A percentile compares a stretch with the other conserved stretches of the same genome.
Evolutionary conservation across 2,329 filamentous ascomycete species (phyloP).

Genomic region (Leptodontidium sp.): DNA sequence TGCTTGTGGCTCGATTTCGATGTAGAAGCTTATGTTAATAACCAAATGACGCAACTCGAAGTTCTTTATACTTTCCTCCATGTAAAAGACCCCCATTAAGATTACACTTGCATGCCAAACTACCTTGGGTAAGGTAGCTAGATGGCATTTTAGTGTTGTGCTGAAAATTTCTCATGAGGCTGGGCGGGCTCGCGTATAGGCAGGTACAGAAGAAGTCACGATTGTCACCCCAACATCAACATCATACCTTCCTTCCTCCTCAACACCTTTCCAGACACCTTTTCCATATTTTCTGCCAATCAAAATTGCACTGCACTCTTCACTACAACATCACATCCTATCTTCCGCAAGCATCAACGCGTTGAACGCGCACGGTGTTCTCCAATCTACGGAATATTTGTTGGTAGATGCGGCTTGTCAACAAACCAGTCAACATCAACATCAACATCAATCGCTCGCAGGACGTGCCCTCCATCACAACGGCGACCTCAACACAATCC

Average conservation of each 20-base stretch:
- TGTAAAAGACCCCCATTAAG: no score
- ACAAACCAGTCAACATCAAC: not conserved
- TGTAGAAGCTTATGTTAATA: no score
- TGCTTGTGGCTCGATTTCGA: no score
- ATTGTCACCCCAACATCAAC: no score
- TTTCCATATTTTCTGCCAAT: not conserved
- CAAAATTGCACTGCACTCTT: not conserved
- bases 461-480: not conserved
- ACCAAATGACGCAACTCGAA: no score
- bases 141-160: not conserved
- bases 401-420: not conserved
- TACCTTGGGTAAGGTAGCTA: not conserved
- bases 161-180: no score
- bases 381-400: not conserved
- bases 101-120: not conserved
- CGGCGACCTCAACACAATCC: not conserved
- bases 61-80: no score
- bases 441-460: slow-evolving; percentile 4
- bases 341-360: not conserved
- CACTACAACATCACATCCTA: not conserved
- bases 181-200: no score
- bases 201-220: no score
- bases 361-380: not conserved
- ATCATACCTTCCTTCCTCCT: no score
- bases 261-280: not conserved